Conservation (phyloP, 2,329 filamentous ascomycete species). For the Amauroascus niger region DNA sequence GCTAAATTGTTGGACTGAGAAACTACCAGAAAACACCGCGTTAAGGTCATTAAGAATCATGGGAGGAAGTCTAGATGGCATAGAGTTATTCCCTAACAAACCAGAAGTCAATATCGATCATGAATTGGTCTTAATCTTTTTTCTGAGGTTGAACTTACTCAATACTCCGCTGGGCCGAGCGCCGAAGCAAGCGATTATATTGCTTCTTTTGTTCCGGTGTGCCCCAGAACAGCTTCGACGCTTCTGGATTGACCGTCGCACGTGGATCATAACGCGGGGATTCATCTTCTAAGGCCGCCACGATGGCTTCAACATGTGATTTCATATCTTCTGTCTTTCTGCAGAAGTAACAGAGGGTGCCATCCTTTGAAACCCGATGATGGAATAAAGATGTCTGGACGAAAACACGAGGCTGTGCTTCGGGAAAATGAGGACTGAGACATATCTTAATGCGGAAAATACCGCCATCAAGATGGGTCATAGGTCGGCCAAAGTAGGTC, state of each 20-base stretch:
- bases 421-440: conserved; percentile 77
- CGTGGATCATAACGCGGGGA: conserved; percentile 81
- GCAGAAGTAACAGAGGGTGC: conserved; percentile 73
- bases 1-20: background rate
- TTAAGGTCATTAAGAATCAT: background rate
- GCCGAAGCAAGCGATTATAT: conserved; percentile 71
- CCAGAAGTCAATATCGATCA: background rate
- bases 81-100: conserved; percentile 1
- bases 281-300: conserved; percentile 77
- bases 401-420: conserved; percentile 74
- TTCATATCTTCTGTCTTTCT: conserved; percentile 64
- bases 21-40: background rate
- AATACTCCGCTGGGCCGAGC: conserved; percentile 52
- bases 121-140: too few relatives aligned
- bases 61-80: background rate
- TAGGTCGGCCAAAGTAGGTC: conserved; percentile 82
- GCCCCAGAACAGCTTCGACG: conserved; percentile 80
- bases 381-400: conserved; percentile 80
- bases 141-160: conserved; percentile 22
- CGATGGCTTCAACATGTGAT: conserved; percentile 73
- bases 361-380: conserved; percentile 70
- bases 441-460: conserved; percentile 71
- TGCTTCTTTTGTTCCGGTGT: conserved; percentile 65
- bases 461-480: conserved; percentile 88
- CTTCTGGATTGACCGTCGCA: conserved; percentile 76